These are phyloP conservation scores for Aquanectria penicillioides DNA, from an alignment of 2,329 filamentous ascomycete species.

Conservation along the genomic window DNA sequence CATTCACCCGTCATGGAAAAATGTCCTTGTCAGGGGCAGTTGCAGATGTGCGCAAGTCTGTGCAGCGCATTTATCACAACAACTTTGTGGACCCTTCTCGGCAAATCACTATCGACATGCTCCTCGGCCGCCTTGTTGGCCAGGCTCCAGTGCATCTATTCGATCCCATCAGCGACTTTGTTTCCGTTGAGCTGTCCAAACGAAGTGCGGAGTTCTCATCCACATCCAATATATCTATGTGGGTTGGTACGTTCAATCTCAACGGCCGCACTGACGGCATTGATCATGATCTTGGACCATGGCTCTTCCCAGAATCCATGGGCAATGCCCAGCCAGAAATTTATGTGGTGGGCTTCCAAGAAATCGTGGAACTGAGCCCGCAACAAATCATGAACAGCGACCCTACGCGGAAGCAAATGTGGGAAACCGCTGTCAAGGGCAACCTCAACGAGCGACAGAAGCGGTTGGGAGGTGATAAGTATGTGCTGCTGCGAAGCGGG, in stretches of 20 bases:
- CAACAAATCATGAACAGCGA: slow-evolving; percentile 99
- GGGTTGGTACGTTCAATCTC: slow-evolving; percentile 91
- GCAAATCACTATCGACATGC: slow-evolving; percentile 93
- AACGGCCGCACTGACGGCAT: slow-evolving; percentile 87
- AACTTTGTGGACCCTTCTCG: slow-evolving; percentile 94
- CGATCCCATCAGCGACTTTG: slow-evolving; percentile 94
- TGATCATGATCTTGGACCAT: slow-evolving; percentile 81
- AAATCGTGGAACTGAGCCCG: slow-evolving; percentile 97
- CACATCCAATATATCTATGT: slow-evolving; percentile 79
- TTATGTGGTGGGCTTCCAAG: slow-evolving; percentile 92
- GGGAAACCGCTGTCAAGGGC: slow-evolving; percentile 84
- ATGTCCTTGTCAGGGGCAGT: slow-evolving; percentile 94
- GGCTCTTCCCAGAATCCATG: slow-evolving; percentile 76
- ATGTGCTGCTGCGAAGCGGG: slow-evolving; percentile 89
- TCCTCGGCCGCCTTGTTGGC: slow-evolving; percentile 85
- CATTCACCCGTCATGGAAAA: slow-evolving; percentile 92
- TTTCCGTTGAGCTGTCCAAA: slow-evolving; percentile 78
- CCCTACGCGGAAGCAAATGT: slow-evolving; percentile 82
- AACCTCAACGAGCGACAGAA: slow-evolving; percentile 80
- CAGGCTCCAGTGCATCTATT: slow-evolving; percentile 87
- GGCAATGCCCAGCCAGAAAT: slow-evolving; percentile 80
- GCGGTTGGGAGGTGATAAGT: slow-evolving; percentile 74
- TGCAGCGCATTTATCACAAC: slow-evolving; percentile 94
- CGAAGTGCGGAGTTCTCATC: slow-evolving; percentile 79
- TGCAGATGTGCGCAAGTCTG: slow-evolving; percentile 95